Evolutionary conservation across 2,329 filamentous ascomycete species (phyloP), one percentile per base, ranked within the genome.

Genomic region (Cladobotryum protrusum): DNA sequence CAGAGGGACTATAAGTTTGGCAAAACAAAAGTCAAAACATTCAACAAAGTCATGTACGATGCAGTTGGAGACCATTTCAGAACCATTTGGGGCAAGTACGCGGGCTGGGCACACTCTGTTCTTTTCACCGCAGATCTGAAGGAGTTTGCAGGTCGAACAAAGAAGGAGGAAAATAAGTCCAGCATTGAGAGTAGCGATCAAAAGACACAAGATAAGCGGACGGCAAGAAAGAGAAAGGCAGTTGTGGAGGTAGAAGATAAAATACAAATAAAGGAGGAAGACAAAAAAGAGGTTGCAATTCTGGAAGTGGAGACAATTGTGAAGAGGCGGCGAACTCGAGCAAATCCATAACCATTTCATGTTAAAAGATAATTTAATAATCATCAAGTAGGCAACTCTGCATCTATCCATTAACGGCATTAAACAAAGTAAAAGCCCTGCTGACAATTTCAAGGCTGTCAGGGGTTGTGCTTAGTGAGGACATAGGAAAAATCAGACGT

Each of bases 31-130:
- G 87, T 69, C 54, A 92, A 90, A 62, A 92, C 89, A 43, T 76
- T 99, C 54, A 96, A 86, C 13, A 95, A 95, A 63, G 80, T 78
- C 37, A 91, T 89, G 55, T 97, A 99, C 62, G 85, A 93, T 63
- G 88, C 89, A 0, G 83, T 99, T 13, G 93, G 87, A 1, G 87
- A 95, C 55, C 87, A 95, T 60, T 99, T 99, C 61, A 81, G 93
- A 49, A 76, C 77, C 35, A 76, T 97, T 1, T 99, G 95, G 93
- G 93, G 93, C 0, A 81, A 86, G 52, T 88, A 97, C 60, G 93
- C 93, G 1, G 93, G 93, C 1, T 99, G 95, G 95, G 93, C 95
- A 9, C 93, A 99, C 70, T 95, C 89, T 3, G 93, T 99, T 8
- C 75, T 99, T 12, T 99, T 99, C 63, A 95, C 93, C 0, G 95